phyloP scores from a whole-genome alignment of 768 basidiomycete genomes.

The Lyophyllum decastes region DNA sequence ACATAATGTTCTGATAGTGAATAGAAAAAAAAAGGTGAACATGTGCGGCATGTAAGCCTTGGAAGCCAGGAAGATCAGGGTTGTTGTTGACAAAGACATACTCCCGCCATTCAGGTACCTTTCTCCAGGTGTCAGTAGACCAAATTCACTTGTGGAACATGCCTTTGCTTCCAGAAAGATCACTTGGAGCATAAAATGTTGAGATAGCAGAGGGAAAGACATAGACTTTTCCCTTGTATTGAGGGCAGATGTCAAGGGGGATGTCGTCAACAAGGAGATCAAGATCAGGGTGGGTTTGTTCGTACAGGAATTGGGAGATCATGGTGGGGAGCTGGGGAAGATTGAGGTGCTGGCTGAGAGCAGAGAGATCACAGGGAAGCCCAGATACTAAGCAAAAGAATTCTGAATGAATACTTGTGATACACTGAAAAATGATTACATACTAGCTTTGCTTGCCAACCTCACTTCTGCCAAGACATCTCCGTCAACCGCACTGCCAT shows the following conservation, averaged over 20 bases:
- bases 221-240: slow-evolving; percentile 3
- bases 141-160: slow-evolving; percentile 12
- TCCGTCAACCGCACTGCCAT: neutral
- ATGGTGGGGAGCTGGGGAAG: neutral
- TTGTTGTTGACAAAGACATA: neutral
- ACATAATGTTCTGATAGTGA: neutral
- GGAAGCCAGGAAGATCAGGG: neutral
- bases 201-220: neutral
- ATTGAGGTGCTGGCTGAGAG: neutral
- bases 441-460: neutral
- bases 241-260: slow-evolving; percentile 18
- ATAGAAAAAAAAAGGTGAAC: slow-evolving; percentile 7
- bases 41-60: slow-evolving; percentile 15
- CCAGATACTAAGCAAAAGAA: neutral
- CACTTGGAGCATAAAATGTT: neutral
- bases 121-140: neutral
- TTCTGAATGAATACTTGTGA: neutral
- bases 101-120: neutral
- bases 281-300: neutral
- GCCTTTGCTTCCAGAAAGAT: neutral
- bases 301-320: neutral
- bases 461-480: neutral
- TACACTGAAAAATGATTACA: neutral
- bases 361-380: neutral
- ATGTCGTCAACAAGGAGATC: neutral